Evolutionary conservation across 1,139 yeast species (phyloP), one percentile per base, ranked within the genome.

Genomic region (Suhomyces yuchorum): DNA sequence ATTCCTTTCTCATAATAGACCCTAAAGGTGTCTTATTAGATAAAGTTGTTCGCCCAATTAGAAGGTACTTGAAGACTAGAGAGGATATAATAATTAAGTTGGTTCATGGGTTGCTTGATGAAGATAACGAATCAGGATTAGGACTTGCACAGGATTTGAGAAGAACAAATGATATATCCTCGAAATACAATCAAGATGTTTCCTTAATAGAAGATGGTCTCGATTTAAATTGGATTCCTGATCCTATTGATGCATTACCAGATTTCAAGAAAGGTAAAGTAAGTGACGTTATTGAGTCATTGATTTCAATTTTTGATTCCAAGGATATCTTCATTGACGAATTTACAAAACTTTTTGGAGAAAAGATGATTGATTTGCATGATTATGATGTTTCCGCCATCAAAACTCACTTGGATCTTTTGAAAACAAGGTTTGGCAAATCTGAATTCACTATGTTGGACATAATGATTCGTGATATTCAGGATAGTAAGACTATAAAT

Each of bases 241-340:
- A 90, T 58, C 97, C 97, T 0, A 78, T 87, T n/a, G 97, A 88
- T 67, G 96, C 96, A 0, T 78, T 95, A 8, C 88, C 96, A 0
- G 97, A 91, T 62, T 89, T 90, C 64, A 78, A 81, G 47, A 82
- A 81, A 53, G 81, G 80, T n/a, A 75, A 76, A 44, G 81, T 79
- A 8, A 75, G 78, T 46, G 96, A 89, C 61, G 78, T 85, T 4
- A 81, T 90, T 19, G 91, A 84, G 55, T 82, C 90, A 0, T 70
- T 90, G 36, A 75, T 87, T 1, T 82, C 93, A 0, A 81, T 92
- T 2, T 88, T 87, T 63, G 96, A 91, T 45, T 81, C 87, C 52
- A 86, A 85, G 56, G 88, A 82, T n/a, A 72, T 81, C 1, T 86
- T 93, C 55, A 78, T 90, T 34, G 74, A 78, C 34, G 96, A 89